Evolutionary conservation across 495 filamentous ascomycete species (phyloP), one percentile per base, ranked within the genome.

Genomic region (Jackrogersella multiformis): DNA sequence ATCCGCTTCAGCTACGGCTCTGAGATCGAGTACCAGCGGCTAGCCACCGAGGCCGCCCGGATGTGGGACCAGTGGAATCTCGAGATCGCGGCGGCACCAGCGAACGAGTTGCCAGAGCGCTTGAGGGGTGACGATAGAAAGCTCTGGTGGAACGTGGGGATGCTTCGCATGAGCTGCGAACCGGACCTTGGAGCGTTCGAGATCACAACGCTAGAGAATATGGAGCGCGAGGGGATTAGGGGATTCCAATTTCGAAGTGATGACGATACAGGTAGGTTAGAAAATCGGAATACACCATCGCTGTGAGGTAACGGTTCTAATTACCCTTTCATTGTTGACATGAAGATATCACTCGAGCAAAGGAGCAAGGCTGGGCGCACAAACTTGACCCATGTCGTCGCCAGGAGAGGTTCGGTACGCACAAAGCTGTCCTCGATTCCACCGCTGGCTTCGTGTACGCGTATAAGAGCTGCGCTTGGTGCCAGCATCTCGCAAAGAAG

Each of bases 21-120:
- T 1, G 68, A 81, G 42, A 73, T 66, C 5, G 70, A 75, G 42
- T 84, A 83, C 56, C 81, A 83, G 59, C 58, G 74, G 6, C 75
- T 84, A 4, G 73, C 81, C 0, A 61, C 77, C n/a, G 76, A 80
- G 30, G 75, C 80, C 2, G 73, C 78, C 7, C 26, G 53, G 2
- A 49, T 64, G 0, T 84, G 80, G 79, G 66, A 77, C 9, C 54
- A 45, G 20, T 84, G 82, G 81, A 83, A 84, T 52, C 62, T 30
- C 4, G 70, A 78, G 21, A 58, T 83, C 1, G 42, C 49, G 0
- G 62, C 18, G 0, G 61, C 66, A 2, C 61, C 32, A 0, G 66
- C 66, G 4, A 61, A 70, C 12, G 66, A 68, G 1, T 20, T 78
- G 0, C 79, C 81, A 1, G 58, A 70, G 9, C 71, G 76, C 0